Conservation (phyloP, 1,284 basidiomycete species). For the Rhodofomes roseus region DNA sequence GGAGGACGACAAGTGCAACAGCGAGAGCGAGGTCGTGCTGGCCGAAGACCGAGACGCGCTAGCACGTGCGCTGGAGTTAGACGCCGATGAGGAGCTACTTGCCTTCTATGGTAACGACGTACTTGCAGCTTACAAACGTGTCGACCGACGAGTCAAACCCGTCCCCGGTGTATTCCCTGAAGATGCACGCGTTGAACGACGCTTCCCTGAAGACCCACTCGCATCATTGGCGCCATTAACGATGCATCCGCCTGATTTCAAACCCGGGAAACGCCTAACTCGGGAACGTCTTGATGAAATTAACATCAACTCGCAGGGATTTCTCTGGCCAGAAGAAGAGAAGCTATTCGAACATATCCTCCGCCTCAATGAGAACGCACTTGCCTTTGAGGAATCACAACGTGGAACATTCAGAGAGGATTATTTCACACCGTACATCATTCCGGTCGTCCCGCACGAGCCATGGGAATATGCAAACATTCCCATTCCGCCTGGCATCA, state of each 20-base stretch:
- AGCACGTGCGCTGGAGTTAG: neutral
- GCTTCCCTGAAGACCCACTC: conserved; percentile 18
- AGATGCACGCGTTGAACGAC: conserved; percentile 12
- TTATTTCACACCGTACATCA: conserved; percentile 34
- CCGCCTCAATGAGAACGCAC: conserved; percentile 22
- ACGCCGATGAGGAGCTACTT: neutral
- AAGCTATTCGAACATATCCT: conserved; percentile 29
- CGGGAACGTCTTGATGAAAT: conserved; percentile 15
- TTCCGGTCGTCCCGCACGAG: conserved; percentile 30
- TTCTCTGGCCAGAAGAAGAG: conserved; percentile 29
- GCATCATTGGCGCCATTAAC: conserved; percentile 10
- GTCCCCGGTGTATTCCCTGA: conserved; percentile 22
- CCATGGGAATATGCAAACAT: conserved; percentile 36
- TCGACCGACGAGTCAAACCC: conserved; percentile 22
- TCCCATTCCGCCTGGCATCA: conserved; percentile 35
- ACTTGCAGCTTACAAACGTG: conserved; percentile 19
- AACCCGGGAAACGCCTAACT: conserved; percentile 12
- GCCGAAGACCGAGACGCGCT: too few species aligned
- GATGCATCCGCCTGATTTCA: conserved; percentile 14
- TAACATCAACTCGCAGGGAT: conserved; percentile 22
- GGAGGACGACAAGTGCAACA: too few species aligned
- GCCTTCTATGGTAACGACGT: neutral
- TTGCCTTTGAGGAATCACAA: conserved; percentile 31
- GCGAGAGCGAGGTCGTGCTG: too few species aligned
- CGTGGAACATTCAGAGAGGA: conserved; percentile 30